These are phyloP conservation scores for Eleusine coracana DNA, from an alignment of 176 grass and related monocot species.

Conservation along the genomic window DNA sequence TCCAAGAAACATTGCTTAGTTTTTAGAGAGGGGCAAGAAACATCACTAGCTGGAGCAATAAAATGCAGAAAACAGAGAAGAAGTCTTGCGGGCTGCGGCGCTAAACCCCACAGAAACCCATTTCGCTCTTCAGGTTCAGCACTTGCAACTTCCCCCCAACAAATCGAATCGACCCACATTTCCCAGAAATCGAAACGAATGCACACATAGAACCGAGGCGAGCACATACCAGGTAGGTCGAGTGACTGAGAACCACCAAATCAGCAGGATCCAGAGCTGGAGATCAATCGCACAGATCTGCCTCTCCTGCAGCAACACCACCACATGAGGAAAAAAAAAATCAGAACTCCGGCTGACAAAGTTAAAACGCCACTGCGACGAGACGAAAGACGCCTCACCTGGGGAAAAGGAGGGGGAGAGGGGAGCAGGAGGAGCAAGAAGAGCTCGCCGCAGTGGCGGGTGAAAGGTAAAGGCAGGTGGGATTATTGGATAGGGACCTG, in stretches of 20 bases:
- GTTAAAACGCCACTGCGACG: neutral
- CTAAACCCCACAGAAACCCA: conserved; percentile 42
- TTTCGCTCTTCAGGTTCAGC: neutral
- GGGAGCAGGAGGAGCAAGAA: neutral
- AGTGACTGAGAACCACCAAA: neutral
- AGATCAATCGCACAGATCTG: neutral
- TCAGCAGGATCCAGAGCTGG: neutral
- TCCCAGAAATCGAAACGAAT: neutral
- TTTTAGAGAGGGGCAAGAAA: too few species aligned
- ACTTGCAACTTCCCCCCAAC: neutral
- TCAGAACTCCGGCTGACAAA: conserved; percentile 17
- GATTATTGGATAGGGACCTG: conserved; percentile 36
- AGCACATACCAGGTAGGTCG: neutral
- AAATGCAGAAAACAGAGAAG: neutral
- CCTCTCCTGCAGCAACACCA: neutral
- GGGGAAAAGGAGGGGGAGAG: conserved; percentile 2
- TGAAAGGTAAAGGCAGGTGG: conserved; percentile 18
- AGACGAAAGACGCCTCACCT: conserved; percentile 14
- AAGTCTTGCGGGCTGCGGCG: neutral
- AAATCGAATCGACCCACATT: conserved; percentile 12
- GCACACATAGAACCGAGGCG: neutral
- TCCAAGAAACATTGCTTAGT: too few species aligned
- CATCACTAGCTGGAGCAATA: neutral
- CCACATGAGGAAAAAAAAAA: conserved; percentile 1
- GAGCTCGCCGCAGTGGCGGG: conserved; percentile 29